Conservation (phyloP, 768 basidiomycete species). For the Tremella mesenterica region DNA sequence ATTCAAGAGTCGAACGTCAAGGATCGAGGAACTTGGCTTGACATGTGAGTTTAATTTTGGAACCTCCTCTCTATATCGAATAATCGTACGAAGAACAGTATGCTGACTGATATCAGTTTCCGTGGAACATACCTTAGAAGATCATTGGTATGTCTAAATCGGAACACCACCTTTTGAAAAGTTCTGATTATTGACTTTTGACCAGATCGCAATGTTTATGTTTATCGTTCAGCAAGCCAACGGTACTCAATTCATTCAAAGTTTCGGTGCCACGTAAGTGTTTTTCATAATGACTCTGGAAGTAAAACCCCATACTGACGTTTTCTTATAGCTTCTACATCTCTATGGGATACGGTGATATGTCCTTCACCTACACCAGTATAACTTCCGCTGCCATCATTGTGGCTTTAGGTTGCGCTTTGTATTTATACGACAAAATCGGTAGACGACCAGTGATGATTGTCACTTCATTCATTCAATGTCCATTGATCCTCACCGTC, state of each 20-base stretch:
- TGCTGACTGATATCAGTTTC: conserved; percentile 1
- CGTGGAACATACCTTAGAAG: conserved; percentile 1
- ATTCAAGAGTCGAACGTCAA: neutral
- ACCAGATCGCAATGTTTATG: neutral
- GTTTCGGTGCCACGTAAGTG: conserved; percentile 9
- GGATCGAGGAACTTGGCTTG: conserved; percentile 3
- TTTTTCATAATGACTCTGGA: neutral
- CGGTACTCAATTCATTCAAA: conserved; percentile 9
- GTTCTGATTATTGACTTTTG: neutral
- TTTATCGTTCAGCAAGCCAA: conserved; percentile 9
- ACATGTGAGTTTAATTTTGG: neutral
- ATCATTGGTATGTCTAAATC: conserved; percentile 2
- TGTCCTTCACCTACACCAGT: conserved; percentile 10
- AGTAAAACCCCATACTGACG: neutral
- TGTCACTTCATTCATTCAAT: neutral
- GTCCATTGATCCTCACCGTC: conserved; percentile 2
- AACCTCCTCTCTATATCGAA: too few species aligned
- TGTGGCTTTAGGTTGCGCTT: conserved; percentile 1
- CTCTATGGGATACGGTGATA: conserved; percentile 6
- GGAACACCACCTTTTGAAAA: neutral
- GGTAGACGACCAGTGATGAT: conserved; percentile 11
- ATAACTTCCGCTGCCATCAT: conserved; percentile 1
- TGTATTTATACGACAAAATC: conserved; percentile 2
- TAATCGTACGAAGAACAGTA: too few species aligned
- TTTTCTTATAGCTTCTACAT: conserved; percentile 6